These are phyloP conservation scores for Scenedesmus sp. DNA, from an alignment of 163 green algal species.

Conservation along the genomic window DNA sequence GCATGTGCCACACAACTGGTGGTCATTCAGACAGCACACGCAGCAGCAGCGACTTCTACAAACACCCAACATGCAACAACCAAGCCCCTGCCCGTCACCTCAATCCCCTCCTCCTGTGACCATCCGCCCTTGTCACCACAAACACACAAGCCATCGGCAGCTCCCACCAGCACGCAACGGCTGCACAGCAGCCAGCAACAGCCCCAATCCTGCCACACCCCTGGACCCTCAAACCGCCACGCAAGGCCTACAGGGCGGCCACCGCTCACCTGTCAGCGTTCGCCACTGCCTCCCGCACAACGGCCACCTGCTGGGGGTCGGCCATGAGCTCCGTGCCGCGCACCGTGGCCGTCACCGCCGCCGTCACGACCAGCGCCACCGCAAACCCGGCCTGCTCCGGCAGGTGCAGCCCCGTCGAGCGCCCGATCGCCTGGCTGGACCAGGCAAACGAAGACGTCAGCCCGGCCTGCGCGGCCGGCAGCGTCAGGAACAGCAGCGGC, in stretches of 20 bases:
- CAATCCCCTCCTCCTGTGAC: too few relatives aligned
- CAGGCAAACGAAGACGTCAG: constrained; percentile 54
- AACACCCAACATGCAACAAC: not conserved
- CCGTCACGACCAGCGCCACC: constrained; percentile 63
- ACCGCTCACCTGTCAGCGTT: constrained; percentile 74
- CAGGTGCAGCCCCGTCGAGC: not conserved
- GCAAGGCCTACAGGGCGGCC: too few relatives aligned
- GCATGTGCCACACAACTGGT: too few relatives aligned
- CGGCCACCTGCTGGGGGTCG: constrained; percentile 66
- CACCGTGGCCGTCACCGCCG: constrained; percentile 36
- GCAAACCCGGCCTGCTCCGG: not conserved
- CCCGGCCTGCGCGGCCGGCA: constrained; percentile 73
- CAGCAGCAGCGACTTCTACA: not conserved
- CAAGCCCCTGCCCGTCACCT: too few relatives aligned
- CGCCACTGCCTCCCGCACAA: constrained; percentile 63
- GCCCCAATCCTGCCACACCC: too few relatives aligned
- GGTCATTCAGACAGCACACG: too few relatives aligned
- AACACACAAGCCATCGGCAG: too few relatives aligned
- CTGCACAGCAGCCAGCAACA: too few relatives aligned
- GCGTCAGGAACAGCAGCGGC: constrained; percentile 71
- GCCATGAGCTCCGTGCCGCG: constrained; percentile 64
- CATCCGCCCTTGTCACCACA: too few relatives aligned
- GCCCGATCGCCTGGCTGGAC: not conserved
- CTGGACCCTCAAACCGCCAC: not conserved
- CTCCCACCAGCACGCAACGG: too few relatives aligned